Percentiles rank a stretch among this genome's conserved stretches.
Conservation (phyloP, 331 rosid genomes). For the Ulmus americana region DNA sequence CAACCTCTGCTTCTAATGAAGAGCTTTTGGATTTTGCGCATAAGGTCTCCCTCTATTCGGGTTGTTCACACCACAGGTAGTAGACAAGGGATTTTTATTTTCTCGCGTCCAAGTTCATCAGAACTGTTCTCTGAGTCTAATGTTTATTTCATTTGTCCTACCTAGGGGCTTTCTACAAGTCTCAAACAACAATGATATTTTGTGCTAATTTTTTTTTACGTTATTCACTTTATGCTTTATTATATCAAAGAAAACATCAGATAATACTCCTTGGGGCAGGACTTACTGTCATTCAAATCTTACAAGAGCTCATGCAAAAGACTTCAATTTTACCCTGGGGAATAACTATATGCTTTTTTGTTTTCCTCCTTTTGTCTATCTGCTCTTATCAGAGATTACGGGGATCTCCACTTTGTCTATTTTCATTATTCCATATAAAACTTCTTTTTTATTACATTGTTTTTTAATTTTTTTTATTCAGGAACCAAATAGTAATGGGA, state of each 20-base stretch:
- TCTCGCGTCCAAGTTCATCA: background rate
- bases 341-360: background rate
- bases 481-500: conserved; percentile 70
- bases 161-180: background rate
- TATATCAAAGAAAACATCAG: background rate
- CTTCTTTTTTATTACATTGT: conserved; percentile 9
- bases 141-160: background rate
- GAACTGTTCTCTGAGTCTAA: background rate
- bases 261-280: background rate
- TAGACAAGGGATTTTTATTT: conserved; percentile 1
- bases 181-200: background rate
- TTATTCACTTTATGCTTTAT: background rate
- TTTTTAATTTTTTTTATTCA: conserved; percentile 26
- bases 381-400: background rate
- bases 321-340: background rate
- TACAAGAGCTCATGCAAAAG: background rate
- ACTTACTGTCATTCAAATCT: background rate
- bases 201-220: background rate
- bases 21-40: conserved; percentile 60
- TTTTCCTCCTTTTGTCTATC: background rate
- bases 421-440: background rate
- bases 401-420: background rate
- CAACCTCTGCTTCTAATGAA: conserved; percentile 42
- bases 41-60: conserved; percentile 74
- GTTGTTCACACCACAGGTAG: conserved; percentile 81